Base-by-base conservation (phyloP, 345 rosid species). In the Abelmoschus esculentus region DNA sequence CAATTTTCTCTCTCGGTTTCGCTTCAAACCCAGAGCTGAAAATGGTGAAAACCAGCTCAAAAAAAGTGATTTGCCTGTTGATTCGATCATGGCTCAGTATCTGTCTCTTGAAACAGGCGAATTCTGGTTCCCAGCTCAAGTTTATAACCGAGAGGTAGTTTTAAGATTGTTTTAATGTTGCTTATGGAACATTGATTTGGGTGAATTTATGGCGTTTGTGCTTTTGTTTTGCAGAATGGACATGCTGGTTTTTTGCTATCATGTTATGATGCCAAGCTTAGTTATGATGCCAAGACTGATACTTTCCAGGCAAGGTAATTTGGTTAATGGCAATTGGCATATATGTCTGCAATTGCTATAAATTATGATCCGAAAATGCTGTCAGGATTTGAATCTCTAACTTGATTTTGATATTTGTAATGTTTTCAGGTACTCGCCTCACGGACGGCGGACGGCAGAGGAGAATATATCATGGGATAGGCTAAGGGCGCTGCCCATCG, bases 41-140 rank as follows among this genome's bases (percentile, higher is more conserved):
- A 31, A 31, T 6, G 61, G 52, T 47, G 6, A 12, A 4, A 47
- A 47, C 4, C 52, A 69, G 46, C 74, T 72, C 34, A 60, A 28
- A 8, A 73, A 72, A 19, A 60, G 52, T 66, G 47, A 58, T 7
- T 71, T 71, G 46, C 82, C 86, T 36, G 72, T 66, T 31, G 80
- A 81, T 80, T 89, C 97, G 60, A 70, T 81, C 53, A 87, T 88
- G 90, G 74, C 87, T 47, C 81, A 84, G 85, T 93, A 89, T 72
- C 81, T 87, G 13, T 82, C 88, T 46, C 90, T 93, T 46, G 95
- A 93, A 71, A 87, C 69, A 44, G 97, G 98, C 69, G 78, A 81
- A 78, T 85, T 88, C 58, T 80, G 90, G 89, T 91, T 91, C 76
- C 97, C 97, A 7, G 97, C 91, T 75, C 98, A 93, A 65, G 96